Conservation (phyloP, 805 yeast genomes). For the Cyberlindnera maclurae region DNA sequence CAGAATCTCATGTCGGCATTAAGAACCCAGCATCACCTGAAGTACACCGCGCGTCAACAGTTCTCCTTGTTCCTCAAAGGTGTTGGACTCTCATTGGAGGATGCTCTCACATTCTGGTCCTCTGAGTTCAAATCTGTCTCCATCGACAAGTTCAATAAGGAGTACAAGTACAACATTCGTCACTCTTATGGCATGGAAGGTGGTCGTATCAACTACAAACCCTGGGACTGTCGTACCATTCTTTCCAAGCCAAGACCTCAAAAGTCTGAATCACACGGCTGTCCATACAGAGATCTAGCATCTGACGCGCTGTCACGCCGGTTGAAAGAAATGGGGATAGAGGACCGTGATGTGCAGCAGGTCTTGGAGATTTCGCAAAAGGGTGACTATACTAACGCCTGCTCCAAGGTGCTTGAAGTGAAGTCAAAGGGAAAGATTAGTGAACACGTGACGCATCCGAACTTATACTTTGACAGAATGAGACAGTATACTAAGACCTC, state of each 20-base stretch:
- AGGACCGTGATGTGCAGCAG: constrained; percentile 48
- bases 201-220: constrained; percentile 73
- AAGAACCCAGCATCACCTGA: constrained; percentile 58
- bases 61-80: constrained; percentile 81
- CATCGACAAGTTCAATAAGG: constrained; percentile 75
- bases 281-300: constrained; percentile 79
- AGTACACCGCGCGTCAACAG: constrained; percentile 81
- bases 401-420: constrained; percentile 80
- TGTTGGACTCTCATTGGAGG: constrained; percentile 81
- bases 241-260: constrained; percentile 64
- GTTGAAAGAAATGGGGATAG: constrained; percentile 58
- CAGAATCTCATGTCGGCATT: constrained; percentile 58
- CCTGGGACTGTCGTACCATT: constrained; percentile 79
- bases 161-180: constrained; percentile 80
- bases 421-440: constrained; percentile 44
- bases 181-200: constrained; percentile 94
- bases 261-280: constrained; percentile 75
- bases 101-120: constrained; percentile 82
- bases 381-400: constrained; percentile 76
- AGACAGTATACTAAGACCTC: constrained; percentile 30
- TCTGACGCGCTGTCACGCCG: constrained; percentile 53
- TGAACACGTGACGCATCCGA: constrained; percentile 65
- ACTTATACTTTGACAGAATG: constrained; percentile 76
- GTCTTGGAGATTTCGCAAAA: constrained; percentile 62
- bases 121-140: constrained; percentile 57